phyloP scores from a whole-genome alignment of 2,329 filamentous ascomycete species.

The Alternaria incomplexa region DNA sequence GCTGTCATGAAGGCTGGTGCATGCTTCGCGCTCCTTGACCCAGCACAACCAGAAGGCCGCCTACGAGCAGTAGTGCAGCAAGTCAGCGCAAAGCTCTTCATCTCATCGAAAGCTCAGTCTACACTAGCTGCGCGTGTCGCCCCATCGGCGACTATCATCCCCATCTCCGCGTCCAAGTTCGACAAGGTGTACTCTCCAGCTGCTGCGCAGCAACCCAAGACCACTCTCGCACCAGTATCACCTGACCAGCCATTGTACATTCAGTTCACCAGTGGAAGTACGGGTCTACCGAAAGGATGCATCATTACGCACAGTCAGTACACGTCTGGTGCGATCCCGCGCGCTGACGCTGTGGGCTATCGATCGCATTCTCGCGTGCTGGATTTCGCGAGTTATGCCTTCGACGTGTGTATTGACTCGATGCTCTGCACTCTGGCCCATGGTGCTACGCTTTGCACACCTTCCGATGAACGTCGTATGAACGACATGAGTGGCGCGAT shows the following conservation, averaged over 20 bases:
- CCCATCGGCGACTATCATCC: constrained; percentile 39
- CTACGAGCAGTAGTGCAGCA: constrained; percentile 40
- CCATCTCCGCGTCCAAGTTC: constrained; percentile 42
- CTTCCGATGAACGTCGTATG: constrained; percentile 55
- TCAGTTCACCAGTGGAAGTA: constrained; percentile 47
- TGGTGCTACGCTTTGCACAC: constrained; percentile 45
- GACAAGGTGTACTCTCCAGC: constrained; percentile 35
- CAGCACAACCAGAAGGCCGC: constrained; percentile 45
- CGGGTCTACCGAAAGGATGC: constrained; percentile 44
- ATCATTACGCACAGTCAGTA: constrained; percentile 45
- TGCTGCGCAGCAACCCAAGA: constrained; percentile 35
- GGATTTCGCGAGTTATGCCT: constrained; percentile 48
- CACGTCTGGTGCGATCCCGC: constrained; percentile 44
- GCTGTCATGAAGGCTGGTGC: constrained; percentile 50
- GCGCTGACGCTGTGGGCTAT: constrained; percentile 43
- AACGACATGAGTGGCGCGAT: constrained; percentile 55
- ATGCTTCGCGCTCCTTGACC: constrained; percentile 45
- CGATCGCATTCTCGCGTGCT: constrained; percentile 40
- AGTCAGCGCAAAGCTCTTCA: constrained; percentile 34
- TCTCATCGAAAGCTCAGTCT: constrained; percentile 39
- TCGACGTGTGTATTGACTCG: constrained; percentile 46
- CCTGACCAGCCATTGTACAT: constrained; percentile 40
- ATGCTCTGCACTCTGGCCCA: constrained; percentile 45
- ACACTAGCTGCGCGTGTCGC: constrained; percentile 36
- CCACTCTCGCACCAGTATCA: constrained; percentile 32